Base-by-base conservation (phyloP, 768 basidiomycete species). In the Auricularia sp. region DNA sequence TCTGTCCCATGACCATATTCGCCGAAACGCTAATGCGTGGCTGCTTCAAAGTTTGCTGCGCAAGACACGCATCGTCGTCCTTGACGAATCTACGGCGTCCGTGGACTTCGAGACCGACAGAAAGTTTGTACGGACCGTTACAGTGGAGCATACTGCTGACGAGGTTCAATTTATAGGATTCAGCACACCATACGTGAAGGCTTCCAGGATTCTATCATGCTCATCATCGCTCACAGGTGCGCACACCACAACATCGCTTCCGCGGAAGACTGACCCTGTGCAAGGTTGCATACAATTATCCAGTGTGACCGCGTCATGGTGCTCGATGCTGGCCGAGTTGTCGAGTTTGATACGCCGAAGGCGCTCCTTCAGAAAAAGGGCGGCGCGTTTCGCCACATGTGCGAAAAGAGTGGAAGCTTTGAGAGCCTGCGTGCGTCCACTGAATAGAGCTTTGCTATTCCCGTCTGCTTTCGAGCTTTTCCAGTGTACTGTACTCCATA, bases 221-320 rank as follows among this genome's bases (percentile, higher is more conserved):
- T 94, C 47, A 92, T 90, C 8, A 92, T 94, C 65, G 92, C 92
- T 3, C 92, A 92, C 76, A 79, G 89, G 56, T 59, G 56, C 67
- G 70, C 18, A 21, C 42, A 29, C 37, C 18, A 42, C 16, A 63
- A 14, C 54, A 64, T 36, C 29, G 0, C 59, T 65, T 64, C 47
- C n/a, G 44, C 14, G 33, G 13, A 36, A 62, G 59, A 39, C 56
- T 59, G 10, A 8, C 66, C 29, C 29, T 29, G 29, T 29, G 29
- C 29, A 29, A 84, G 54, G 10, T 29, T 56, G 34, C 56, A 59
- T 34, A 59, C 56, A 10, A 59, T 79, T 63, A 75, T 75, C 69
- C 75, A 77, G 67, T 77, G 73, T 64, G 76, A 77, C 66, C 72
- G 73, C 65, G 73, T 80, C 47, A 65, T 80, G 18, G 78, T 80